Evolutionary conservation across 495 filamentous ascomycete genomes (phyloP), one percentile per base, ranked within the genome.

Genomic region (Lepidopterella palustris): DNA sequence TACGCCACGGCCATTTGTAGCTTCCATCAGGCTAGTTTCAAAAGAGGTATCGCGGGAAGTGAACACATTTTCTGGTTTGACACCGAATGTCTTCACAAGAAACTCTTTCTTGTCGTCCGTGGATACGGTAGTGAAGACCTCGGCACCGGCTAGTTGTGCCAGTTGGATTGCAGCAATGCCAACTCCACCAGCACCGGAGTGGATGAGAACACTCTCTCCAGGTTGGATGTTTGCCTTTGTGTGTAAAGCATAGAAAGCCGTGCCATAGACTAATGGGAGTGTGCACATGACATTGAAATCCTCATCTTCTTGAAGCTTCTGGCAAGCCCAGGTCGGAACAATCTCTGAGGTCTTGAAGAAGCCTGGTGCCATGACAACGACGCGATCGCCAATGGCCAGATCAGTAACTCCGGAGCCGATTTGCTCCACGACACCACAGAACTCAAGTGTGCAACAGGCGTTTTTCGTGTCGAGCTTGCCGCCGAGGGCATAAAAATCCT

Each of bases 171-270:
- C 55, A 1, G n/a, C 55, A n/a, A 23, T 18, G 24, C 55, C 55
- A n/a, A 58, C 5, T 15, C 48, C 48, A 18, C 55, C 45, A 49
- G 55, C 45, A 5, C 40, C 55, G 23, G 45, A 18, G 26, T 53
- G 55, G 25, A 58, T 58, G 27, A 58, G 55, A 45, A 58, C 55
- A 15, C 27, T 60, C 47, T 77, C 63, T 6, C 56, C 63, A 9
- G 55, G 20, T 50, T 65, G 55, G 10, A 75, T 64, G 3, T 56
- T 57, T 4, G 65, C 74, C 4, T 74, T 54, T 15, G 72, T 61
- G 21, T 68, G 63, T 0, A 86, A 66, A 0, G 78, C 73, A 67
- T 86, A 78, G 61, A 81, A 83, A 0, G 84, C 83, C 0, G 82
- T 82, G 54, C 69, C 69, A 55, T 79, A 86, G 1, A 78, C 79